phyloP scores from a whole-genome alignment of 2,329 filamentous ascomycete species.

The Clathrospora elynae region DNA sequence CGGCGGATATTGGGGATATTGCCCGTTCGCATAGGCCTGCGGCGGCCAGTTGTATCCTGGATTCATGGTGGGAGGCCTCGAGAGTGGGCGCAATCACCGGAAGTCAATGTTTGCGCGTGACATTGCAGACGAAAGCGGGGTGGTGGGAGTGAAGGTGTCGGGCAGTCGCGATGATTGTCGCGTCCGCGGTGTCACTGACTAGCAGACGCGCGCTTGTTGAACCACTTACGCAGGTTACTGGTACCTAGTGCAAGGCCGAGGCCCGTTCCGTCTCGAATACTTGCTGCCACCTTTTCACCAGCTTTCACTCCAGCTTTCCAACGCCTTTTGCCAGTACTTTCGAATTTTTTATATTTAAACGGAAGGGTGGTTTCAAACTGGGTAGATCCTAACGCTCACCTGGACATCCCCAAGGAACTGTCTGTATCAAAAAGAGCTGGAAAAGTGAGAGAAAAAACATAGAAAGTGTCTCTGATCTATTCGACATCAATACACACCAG shows the following conservation, averaged over 20 bases:
- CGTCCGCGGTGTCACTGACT: no score
- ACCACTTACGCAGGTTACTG: slow-evolving; percentile 7
- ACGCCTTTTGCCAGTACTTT: no score
- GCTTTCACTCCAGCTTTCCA: background rate
- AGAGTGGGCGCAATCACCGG: slow-evolving; percentile 18
- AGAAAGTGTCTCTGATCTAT: background rate
- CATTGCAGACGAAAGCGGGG: slow-evolving; percentile 27
- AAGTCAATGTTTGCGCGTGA: slow-evolving; percentile 15
- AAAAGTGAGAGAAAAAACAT: no score
- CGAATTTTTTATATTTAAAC: no score
- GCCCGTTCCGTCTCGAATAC: slow-evolving; percentile 6
- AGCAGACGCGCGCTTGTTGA: slow-evolving; percentile 18
- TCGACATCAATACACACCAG: background rate
- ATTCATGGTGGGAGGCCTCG: slow-evolving; percentile 31
- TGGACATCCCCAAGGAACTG: no score
- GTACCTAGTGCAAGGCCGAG: slow-evolving; percentile 14
- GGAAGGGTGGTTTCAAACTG: no score
- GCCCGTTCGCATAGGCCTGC: slow-evolving; percentile 35
- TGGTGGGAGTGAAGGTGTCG: slow-evolving; percentile 11
- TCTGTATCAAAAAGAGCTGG: no score
- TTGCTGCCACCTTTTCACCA: no score
- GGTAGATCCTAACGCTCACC: background rate
- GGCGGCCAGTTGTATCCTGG: slow-evolving; percentile 45
- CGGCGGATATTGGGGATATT: slow-evolving; percentile 38
- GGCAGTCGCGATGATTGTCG: slow-evolving; percentile 22